Evolutionary conservation across 2,329 filamentous ascomycete species (phyloP).

Genomic region (Fusarium buxicola): DNA sequence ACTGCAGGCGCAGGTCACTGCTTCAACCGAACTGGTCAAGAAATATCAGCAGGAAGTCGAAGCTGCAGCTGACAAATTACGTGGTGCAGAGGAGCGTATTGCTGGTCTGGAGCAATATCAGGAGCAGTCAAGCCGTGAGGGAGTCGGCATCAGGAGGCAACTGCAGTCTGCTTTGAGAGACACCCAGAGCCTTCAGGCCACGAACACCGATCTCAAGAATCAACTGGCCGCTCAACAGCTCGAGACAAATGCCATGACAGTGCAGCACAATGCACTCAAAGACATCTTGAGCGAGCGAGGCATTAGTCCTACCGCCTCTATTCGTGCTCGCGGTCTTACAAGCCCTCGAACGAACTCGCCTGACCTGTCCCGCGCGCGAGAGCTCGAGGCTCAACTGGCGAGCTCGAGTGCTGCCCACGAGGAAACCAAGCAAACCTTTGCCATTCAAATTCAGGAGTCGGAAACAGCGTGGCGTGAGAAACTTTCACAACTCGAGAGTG

Average conservation of each 20-base stretch:
- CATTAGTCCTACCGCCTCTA: slow-evolving; percentile 78
- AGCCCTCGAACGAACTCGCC: slow-evolving; percentile 80
- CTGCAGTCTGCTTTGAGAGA: slow-evolving; percentile 87
- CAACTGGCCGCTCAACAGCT: slow-evolving; percentile 87
- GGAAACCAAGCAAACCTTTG: slow-evolving; percentile 82
- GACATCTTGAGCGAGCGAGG: slow-evolving; percentile 91
- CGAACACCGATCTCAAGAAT: slow-evolving; percentile 84
- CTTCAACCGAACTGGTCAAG: slow-evolving; percentile 82
- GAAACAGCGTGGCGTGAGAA: slow-evolving; percentile 93
- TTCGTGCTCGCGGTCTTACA: slow-evolving; percentile 78
- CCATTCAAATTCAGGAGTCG: slow-evolving; percentile 85
- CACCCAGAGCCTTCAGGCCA: slow-evolving; percentile 81
- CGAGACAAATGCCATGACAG: slow-evolving; percentile 91
- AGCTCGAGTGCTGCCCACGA: slow-evolving; percentile 83
- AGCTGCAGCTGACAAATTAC: slow-evolving; percentile 85
- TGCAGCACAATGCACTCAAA: slow-evolving; percentile 94
- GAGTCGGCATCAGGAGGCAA: slow-evolving; percentile 88
- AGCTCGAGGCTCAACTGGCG: slow-evolving; percentile 89
- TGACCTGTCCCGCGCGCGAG: slow-evolving; percentile 80
- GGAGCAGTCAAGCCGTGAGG: slow-evolving; percentile 95
- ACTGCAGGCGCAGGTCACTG: slow-evolving; percentile 82
- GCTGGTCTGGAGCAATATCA: slow-evolving; percentile 97
- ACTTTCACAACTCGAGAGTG: slow-evolving; percentile 91
- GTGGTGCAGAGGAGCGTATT: slow-evolving; percentile 94
- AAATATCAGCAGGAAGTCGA: slow-evolving; percentile 93